These are phyloP conservation scores for Penicillium soppii DNA, from an alignment of 495 filamentous ascomycete species.

Conservation along the genomic window DNA sequence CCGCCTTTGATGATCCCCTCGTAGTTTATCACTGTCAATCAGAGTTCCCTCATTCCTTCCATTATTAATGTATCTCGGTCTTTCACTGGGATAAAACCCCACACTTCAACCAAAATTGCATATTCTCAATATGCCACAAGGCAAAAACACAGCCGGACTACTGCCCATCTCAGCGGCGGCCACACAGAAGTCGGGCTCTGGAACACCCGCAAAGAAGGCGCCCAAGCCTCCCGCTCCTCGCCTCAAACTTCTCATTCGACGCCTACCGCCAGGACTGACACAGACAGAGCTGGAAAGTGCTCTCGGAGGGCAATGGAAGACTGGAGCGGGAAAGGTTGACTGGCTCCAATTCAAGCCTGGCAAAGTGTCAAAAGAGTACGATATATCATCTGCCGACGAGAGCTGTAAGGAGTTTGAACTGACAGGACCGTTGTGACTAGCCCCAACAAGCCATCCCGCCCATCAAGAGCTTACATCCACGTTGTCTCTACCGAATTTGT, in stretches of 20 bases:
- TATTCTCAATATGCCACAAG: constrained; percentile 31
- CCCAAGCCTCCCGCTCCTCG: constrained; percentile 61
- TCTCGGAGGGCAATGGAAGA: constrained; percentile 81
- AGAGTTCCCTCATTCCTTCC: background rate
- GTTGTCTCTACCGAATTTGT: constrained; percentile 61
- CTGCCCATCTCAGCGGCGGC: constrained; percentile 57
- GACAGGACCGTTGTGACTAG: constrained; percentile 38
- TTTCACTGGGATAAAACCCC: background rate
- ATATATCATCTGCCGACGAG: background rate
- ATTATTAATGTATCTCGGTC: background rate
- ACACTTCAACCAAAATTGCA: background rate
- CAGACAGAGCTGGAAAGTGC: constrained; percentile 71
- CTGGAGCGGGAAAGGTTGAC: constrained; percentile 76
- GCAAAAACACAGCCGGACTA: constrained; percentile 53
- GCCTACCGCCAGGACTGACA: constrained; percentile 83
- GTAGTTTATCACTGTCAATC: no score
- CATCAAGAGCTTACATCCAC: constrained; percentile 77
- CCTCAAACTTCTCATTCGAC: constrained; percentile 81
- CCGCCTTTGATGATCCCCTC: constrained; percentile 1
- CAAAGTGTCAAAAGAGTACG: constrained; percentile 84
- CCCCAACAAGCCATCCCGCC: constrained; percentile 72
- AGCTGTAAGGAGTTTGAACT: constrained; percentile 15
- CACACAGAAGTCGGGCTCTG: constrained; percentile 56
- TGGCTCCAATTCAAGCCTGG: constrained; percentile 77
- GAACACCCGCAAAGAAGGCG: constrained; percentile 38